phyloP scores from a whole-genome alignment of 495 filamentous ascomycete genomes.

The Hyaloscypha finlandica region DNA sequence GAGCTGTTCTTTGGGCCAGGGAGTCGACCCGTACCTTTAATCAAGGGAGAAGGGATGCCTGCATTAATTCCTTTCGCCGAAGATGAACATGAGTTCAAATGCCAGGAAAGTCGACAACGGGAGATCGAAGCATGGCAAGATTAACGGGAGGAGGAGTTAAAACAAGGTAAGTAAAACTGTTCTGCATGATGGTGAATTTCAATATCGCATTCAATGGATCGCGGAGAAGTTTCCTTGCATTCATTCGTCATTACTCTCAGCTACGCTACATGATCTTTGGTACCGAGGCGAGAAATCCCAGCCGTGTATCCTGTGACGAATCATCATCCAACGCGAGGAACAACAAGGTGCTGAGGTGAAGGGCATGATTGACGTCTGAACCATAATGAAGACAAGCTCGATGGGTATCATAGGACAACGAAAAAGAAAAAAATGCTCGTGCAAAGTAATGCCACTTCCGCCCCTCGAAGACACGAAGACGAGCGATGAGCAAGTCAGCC shows the following conservation, averaged over 20 bases:
- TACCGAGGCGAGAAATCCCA: background rate
- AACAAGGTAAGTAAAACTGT: no score
- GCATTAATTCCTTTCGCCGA: no score
- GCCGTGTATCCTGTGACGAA: conserved; percentile 6
- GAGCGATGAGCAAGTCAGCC: conserved; percentile 1
- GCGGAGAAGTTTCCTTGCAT: background rate
- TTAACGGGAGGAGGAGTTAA: no score
- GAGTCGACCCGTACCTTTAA: no score
- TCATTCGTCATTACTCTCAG: background rate
- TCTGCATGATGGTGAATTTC: no score
- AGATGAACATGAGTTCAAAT: no score
- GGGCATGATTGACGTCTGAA: background rate
- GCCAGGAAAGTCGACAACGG: no score
- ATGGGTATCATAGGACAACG: background rate
- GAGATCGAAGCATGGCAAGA: no score
- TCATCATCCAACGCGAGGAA: conserved; percentile 24
- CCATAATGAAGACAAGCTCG: background rate
- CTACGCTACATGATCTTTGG: background rate
- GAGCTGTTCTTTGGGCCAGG: no score
- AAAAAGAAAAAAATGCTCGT: background rate
- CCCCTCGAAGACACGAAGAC: background rate
- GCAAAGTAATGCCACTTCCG: background rate
- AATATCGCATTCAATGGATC: no score
- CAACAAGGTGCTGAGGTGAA: conserved; percentile 4
- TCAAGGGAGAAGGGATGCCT: no score